These are phyloP conservation scores for Staphylotrichum longicolle DNA, from an alignment of 495 filamentous ascomycete genomes.

Conservation along the genomic window DNA sequence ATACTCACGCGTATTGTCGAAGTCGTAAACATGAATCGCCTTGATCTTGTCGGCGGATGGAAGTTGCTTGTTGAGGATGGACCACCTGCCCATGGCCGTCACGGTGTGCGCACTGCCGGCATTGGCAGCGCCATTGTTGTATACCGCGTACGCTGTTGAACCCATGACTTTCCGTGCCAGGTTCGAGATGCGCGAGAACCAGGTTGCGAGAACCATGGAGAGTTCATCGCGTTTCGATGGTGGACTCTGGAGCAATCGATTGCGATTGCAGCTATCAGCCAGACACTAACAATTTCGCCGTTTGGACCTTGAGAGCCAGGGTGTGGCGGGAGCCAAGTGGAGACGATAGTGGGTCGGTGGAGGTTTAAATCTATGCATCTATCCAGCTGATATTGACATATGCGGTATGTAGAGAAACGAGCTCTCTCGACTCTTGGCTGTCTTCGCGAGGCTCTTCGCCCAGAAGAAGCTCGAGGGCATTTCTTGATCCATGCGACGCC, in stretches of 20 bases:
- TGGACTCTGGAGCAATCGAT: not conserved
- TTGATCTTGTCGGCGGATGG: conserved; percentile 70
- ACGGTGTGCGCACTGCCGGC: conserved; percentile 51
- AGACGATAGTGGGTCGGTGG: not conserved
- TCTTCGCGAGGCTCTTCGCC: no score
- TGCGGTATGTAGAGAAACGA: no score
- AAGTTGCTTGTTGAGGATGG: conserved; percentile 66
- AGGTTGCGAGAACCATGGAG: conserved; percentile 25
- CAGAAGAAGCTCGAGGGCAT: no score
- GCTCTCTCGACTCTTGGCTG: no score
- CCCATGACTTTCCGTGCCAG: conserved; percentile 29
- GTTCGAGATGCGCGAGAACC: conserved; percentile 22
- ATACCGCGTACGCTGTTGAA: conserved; percentile 27
- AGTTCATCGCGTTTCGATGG: conserved; percentile 11
- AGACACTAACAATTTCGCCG: conserved; percentile 25
- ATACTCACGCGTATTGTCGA: conserved; percentile 83
- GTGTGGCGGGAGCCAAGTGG: conserved; percentile 17
- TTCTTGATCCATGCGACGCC: no score
- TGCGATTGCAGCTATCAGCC: not conserved
- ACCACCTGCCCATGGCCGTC: conserved; percentile 79
- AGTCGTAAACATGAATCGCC: conserved; percentile 92
- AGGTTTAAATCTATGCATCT: not conserved
- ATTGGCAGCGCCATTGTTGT: conserved; percentile 29
- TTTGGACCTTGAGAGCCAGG: conserved; percentile 6
- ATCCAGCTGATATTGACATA: not conserved